Evolutionary conservation across 139 green algal genomes (phyloP), one percentile per base, ranked within the genome.

Genomic region (Nannochloris sp.): DNA sequence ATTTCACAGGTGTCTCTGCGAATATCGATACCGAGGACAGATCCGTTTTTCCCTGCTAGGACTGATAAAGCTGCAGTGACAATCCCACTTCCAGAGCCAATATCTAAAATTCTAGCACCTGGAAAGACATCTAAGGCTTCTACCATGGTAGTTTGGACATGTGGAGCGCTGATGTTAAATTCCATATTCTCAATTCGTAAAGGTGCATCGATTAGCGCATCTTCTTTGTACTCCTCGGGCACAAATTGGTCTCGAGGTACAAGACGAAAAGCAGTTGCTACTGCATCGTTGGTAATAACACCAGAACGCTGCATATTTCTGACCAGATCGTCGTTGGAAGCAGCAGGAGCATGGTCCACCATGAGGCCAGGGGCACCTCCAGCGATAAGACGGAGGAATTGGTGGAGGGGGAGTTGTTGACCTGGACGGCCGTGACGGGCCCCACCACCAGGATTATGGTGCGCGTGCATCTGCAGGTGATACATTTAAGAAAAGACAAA

Each of bases 81-180:
- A 30, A 91, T 54, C 46, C 84, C 84, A 54, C 76, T 83, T 23
- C 84, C 84, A 35, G 42, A 77, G 7, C 82, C 84, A 13, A 89
- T 71, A 59, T 90, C 83, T 61, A 90, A 69, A 47, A 68, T 54
- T 51, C 33, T 71, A 39, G 81, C 68, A 1, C 81, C 81, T 13
- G 74, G 61, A 61, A 74, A 54, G 32, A 87, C 38, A 5, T 77
- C 24, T 27, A 87, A 75, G 19, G 69, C 80, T 65, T 87, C 68
- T 30, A 88, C 61, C 70, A 74, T 85, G 24, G 73, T 75, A 24
- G 84, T 77, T 35, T 91, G 79, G 77, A 93, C 90, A 76, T 92
- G 85, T 34, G 85, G 85, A 3, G 87, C 87, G 1, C 64, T 82
- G 24, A 93, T 83, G 78, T 93, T 93, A 78, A 89, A 90, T 37